Evolutionary conservation across 768 basidiomycete species (phyloP).

Genomic region (Boletus edulis): DNA sequence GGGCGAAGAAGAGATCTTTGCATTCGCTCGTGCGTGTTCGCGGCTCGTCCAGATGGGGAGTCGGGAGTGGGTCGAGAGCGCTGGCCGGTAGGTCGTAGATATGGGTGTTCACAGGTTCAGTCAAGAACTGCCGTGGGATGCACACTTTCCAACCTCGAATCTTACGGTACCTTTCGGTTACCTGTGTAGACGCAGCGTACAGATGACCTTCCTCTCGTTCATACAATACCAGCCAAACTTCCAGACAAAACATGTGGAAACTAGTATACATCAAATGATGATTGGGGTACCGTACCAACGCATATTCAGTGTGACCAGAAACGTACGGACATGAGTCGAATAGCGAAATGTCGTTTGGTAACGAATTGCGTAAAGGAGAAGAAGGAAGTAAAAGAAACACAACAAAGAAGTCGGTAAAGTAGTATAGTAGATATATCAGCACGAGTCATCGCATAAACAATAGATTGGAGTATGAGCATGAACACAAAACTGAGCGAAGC

Average conservation of each 20-base stretch:
- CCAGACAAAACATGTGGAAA: neutral
- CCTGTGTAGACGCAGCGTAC: neutral
- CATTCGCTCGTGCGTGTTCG: conserved; percentile 92
- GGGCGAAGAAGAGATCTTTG: conserved; percentile 96
- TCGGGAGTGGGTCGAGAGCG: conserved; percentile 71
- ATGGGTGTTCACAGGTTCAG: neutral
- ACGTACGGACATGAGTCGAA: conserved; percentile 9
- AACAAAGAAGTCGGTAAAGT: conserved; percentile 27
- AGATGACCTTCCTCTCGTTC: neutral
- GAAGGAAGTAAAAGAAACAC: neutral
- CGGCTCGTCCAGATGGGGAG: conserved; percentile 89
- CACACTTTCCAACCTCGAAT: no score
- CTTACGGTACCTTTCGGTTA: no score
- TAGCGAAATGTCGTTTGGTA: neutral
- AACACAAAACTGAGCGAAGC: conserved; percentile 13
- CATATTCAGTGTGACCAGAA: conserved; percentile 13
- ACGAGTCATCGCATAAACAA: conserved; percentile 26
- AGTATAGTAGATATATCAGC: conserved; percentile 35
- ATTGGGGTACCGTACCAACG: conserved; percentile 18
- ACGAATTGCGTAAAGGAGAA: neutral
- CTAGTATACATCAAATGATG: conserved; percentile 27
- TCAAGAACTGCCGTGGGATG: neutral
- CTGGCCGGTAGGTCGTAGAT: conserved; percentile 24
- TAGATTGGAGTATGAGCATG: conserved; percentile 27
- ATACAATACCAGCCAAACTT: neutral